phyloP scores from a whole-genome alignment of 2,329 filamentous ascomycete species.

The Fusarium verrucosum region DNA sequence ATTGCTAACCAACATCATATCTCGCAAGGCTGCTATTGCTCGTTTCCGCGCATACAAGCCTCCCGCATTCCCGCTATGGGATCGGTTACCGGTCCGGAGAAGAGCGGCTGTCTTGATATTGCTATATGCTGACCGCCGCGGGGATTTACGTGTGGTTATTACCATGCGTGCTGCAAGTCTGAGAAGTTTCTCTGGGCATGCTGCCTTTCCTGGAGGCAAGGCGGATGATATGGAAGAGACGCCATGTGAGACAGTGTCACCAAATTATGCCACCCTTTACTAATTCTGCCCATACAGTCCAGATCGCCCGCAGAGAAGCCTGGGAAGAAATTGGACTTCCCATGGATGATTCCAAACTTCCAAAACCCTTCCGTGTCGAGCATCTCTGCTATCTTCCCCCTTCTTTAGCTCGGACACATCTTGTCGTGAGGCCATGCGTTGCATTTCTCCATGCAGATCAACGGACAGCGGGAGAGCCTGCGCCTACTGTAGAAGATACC shows the following conservation, averaged over 20 bases:
- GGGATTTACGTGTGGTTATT: slow-evolving; percentile 78
- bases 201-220: slow-evolving; percentile 84
- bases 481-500: slow-evolving; percentile 68
- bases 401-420: slow-evolving; percentile 75
- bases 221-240: slow-evolving; percentile 67
- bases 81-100: slow-evolving; percentile 68
- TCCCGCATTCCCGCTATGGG: slow-evolving; percentile 70
- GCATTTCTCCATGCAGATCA: slow-evolving; percentile 77
- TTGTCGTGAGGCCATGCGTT: slow-evolving; percentile 79
- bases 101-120: slow-evolving; percentile 89
- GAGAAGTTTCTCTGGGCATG: slow-evolving; percentile 81
- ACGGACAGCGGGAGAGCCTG: slow-evolving; percentile 45
- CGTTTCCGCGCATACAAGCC: slow-evolving; percentile 69
- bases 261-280: background rate
- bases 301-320: slow-evolving; percentile 89
- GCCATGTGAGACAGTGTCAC: slow-evolving; percentile 59
- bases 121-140: slow-evolving; percentile 83
- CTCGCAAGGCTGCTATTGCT: slow-evolving; percentile 64
- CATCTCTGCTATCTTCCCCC: slow-evolving; percentile 86
- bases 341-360: slow-evolving; percentile 72
- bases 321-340: slow-evolving; percentile 94
- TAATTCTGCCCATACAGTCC: slow-evolving; percentile 59
- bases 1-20: slow-evolving; percentile 32
- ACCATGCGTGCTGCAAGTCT: slow-evolving; percentile 73
- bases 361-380: slow-evolving; percentile 82